Conservation (phyloP, 2,329 filamentous ascomycete species). For the Drechslerella dactyloides region DNA sequence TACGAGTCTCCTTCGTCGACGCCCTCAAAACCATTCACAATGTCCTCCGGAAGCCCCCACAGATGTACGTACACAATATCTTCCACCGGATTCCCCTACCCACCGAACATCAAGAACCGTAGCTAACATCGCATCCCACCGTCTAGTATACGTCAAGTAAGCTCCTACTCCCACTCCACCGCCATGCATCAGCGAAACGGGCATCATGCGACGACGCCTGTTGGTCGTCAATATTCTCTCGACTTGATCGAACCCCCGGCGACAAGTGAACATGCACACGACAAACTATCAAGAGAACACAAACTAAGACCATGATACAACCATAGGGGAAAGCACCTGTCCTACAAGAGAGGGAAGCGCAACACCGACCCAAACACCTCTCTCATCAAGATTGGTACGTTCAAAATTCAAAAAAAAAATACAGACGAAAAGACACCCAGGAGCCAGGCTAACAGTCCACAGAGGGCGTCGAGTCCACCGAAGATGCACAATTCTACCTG, state of each 20-base stretch:
- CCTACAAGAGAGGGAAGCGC: conserved; percentile 95
- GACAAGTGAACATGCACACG: background rate
- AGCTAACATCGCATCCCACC: conserved; percentile 53
- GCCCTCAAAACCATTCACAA: conserved; percentile 65
- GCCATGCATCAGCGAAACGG: conserved; percentile 22
- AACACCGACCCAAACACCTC: conserved; percentile 87
- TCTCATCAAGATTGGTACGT: conserved; percentile 80
- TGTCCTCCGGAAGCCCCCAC: conserved; percentile 87
- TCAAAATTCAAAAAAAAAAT: conserved; percentile 15
- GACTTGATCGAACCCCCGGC: background rate
- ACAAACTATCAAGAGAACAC: conserved; percentile 16
- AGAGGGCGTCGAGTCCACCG: conserved; percentile 90
- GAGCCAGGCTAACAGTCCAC: conserved; percentile 8
- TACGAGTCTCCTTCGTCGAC: conserved; percentile 46
- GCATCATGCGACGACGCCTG: conserved; percentile 32
- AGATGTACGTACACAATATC: conserved; percentile 72
- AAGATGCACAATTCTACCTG: conserved; percentile 95
- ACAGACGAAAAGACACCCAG: conserved; percentile 9
- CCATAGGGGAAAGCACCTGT: conserved; percentile 96
- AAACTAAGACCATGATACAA: conserved; percentile 50
- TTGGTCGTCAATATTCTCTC: conserved; percentile 11
- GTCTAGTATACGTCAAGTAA: conserved; percentile 86
- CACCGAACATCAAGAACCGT: conserved; percentile 5
- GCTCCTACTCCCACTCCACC: conserved; percentile 58
- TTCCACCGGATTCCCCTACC: conserved; percentile 2